Conservation (phyloP, 1,284 basidiomycete species). For the Trichosporon asahii region DNA sequence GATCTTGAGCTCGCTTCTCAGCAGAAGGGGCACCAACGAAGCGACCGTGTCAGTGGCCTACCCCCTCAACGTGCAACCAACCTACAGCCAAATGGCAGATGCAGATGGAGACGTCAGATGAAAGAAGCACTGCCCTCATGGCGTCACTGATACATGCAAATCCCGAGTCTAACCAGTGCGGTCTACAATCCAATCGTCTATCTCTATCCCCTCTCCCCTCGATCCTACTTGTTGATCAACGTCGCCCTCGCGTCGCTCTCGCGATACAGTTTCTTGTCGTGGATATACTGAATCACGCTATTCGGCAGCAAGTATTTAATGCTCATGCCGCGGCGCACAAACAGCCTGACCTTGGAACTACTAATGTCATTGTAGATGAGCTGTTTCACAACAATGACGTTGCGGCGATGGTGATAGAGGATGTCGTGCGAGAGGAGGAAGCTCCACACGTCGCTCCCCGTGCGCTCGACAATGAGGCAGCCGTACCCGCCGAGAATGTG, state of each 20-base stretch:
- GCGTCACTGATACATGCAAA: not conserved
- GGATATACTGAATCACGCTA: slow-evolving; percentile 92
- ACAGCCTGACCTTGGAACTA: slow-evolving; percentile 85
- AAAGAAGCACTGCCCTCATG: not conserved
- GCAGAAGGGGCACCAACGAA: too few species aligned
- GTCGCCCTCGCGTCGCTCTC: slow-evolving; percentile 15
- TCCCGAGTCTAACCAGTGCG: not conserved
- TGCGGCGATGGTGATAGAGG: slow-evolving; percentile 60
- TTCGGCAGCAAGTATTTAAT: slow-evolving; percentile 90
- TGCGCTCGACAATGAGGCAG: slow-evolving; percentile 90
- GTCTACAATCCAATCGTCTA: not conserved
- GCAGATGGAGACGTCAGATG: too few species aligned
- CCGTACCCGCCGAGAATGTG: slow-evolving; percentile 94
- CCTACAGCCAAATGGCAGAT: too few species aligned
- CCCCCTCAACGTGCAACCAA: too few species aligned
- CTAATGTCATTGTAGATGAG: slow-evolving; percentile 99
- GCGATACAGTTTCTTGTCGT: slow-evolving; percentile 54
- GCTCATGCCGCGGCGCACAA: slow-evolving; percentile 85
- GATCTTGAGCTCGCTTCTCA: too few species aligned
- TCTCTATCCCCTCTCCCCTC: not conserved
- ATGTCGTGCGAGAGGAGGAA: slow-evolving; percentile 59
- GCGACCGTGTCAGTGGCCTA: too few species aligned
- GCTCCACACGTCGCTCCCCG: slow-evolving; percentile 80
- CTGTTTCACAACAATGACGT: slow-evolving; percentile 91
- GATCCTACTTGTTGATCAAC: not conserved